Conservation (phyloP, 805 yeast genomes). For the Henningerozyma blattae region DNA sequence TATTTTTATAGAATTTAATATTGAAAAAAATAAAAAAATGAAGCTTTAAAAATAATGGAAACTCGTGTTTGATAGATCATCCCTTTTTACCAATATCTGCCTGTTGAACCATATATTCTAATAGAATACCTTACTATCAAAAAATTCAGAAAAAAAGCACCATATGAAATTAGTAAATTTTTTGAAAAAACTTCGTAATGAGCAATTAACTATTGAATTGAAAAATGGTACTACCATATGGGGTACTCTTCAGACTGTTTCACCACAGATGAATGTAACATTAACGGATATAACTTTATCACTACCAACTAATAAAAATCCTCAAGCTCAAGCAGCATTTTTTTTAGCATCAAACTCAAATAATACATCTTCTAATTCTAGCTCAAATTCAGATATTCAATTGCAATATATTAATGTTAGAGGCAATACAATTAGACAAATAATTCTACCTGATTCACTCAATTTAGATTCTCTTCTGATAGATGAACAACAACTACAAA, state of each 20-base stretch:
- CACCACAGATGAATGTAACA: constrained; percentile 85
- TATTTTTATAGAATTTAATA: too few species aligned
- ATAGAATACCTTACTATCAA: too few species aligned
- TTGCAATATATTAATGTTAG: constrained; percentile 74
- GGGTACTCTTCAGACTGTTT: constrained; percentile 74
- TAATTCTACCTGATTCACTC: constrained; percentile 73
- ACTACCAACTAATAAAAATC: constrained; percentile 23
- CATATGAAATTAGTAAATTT: constrained; percentile 32
- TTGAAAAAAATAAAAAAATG: too few species aligned
- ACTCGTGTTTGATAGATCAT: too few species aligned
- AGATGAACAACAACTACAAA: constrained; percentile 26
- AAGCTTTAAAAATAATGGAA: too few species aligned
- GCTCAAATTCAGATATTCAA: constrained; percentile 15
- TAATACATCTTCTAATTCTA: constrained; percentile 2
- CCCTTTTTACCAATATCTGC: too few species aligned
- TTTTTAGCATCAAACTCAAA: constrained; percentile 3
- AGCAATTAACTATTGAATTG: constrained; percentile 80
- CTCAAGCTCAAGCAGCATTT: constrained; percentile 16
- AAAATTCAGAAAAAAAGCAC: not conserved
- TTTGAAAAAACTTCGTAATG: constrained; percentile 73
- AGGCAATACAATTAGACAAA: constrained; percentile 80
- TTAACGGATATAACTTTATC: constrained; percentile 73
- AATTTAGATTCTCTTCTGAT: constrained; percentile 55
- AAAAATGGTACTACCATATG: constrained; percentile 82
- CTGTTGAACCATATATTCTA: too few species aligned